phyloP scores from a whole-genome alignment of 192 early-diverging fungal genomes.

The Coemansia interrupta region DNA sequence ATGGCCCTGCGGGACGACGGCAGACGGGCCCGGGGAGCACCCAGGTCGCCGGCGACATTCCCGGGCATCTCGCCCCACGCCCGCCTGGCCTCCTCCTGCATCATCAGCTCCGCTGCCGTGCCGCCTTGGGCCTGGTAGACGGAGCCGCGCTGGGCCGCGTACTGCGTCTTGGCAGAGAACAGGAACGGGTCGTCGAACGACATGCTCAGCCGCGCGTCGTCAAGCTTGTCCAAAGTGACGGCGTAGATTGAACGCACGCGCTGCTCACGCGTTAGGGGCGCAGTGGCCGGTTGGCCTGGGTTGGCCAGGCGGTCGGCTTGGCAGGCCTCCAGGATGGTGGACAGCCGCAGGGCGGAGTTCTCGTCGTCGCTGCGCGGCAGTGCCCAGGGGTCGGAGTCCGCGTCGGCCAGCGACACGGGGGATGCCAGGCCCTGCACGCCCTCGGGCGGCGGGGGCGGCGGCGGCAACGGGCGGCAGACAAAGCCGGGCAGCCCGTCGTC shows the following conservation, averaged over 20 bases:
- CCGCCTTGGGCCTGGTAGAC: constrained; percentile 43
- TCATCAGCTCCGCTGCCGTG: background rate
- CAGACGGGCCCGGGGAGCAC: background rate
- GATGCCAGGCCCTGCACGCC: constrained; percentile 20
- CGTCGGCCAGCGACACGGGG: constrained; percentile 22
- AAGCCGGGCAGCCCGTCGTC: constrained; percentile 27
- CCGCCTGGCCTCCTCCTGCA: constrained; percentile 8
- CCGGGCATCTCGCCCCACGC: constrained; percentile 17
- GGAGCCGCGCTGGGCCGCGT: constrained; percentile 45
- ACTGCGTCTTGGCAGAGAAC: constrained; percentile 47
- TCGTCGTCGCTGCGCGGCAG: background rate
- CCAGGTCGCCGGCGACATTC: constrained; percentile 7
- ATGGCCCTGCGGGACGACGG: too few relatives aligned
- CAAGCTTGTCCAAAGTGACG: constrained; percentile 50
- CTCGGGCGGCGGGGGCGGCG: constrained; percentile 14
- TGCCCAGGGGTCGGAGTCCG: constrained; percentile 8
- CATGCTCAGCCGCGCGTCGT: constrained; percentile 36
- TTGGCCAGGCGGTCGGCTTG: constrained; percentile 6
- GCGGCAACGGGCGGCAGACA: constrained; percentile 38
- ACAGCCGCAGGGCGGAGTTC: constrained; percentile 17
- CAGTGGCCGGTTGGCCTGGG: constrained; percentile 9
- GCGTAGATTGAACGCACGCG: constrained; percentile 31
- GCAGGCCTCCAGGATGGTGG: constrained; percentile 35
- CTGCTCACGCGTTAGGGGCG: too few relatives aligned
- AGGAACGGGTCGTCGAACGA: constrained; percentile 38